phyloP scores from a whole-genome alignment of 2,329 filamentous ascomycete species.

The Apiospora phragmitis region DNA sequence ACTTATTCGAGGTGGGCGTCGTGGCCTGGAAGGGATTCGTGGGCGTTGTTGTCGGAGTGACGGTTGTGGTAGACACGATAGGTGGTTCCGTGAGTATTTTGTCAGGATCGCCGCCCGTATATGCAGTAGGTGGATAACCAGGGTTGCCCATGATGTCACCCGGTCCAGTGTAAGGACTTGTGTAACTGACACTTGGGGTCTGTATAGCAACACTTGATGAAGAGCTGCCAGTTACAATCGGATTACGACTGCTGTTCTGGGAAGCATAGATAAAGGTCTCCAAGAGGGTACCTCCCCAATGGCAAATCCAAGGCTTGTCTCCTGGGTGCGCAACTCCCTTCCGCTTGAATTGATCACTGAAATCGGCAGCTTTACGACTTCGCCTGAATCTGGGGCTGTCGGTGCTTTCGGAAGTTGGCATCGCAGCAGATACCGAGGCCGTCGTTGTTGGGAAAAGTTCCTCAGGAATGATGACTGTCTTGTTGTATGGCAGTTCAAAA shows the following conservation, averaged over 20 bases:
- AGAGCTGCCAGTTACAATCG: constrained; percentile 14
- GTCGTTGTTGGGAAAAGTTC: constrained; percentile 31
- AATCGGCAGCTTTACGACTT: constrained; percentile 12
- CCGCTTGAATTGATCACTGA: constrained; percentile 34
- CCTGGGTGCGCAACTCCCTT: constrained; percentile 44
- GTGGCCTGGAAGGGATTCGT: constrained; percentile 6
- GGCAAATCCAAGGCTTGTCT: constrained; percentile 59
- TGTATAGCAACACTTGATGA: not conserved
- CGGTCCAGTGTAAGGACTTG: not conserved
- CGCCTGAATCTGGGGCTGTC: constrained; percentile 13
- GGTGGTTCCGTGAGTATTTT: not conserved
- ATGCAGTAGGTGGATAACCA: not conserved
- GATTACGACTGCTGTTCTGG: constrained; percentile 47
- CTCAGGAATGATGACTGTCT: constrained; percentile 55
- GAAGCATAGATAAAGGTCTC: constrained; percentile 59
- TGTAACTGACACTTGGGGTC: not conserved
- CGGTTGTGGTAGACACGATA: constrained; percentile 4
- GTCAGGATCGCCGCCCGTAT: not conserved
- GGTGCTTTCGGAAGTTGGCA: constrained; percentile 15
- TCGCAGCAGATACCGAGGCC: constrained; percentile 13
- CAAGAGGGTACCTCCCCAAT: constrained; percentile 55
- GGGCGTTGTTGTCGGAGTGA: constrained; percentile 16
- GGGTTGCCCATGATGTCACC: not conserved
- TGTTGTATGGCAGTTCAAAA: constrained; percentile 52
- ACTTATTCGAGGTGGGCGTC: not conserved